phyloP scores from a whole-genome alignment of 2,329 filamentous ascomycete genomes.

The Anthostomella pinea region DNA sequence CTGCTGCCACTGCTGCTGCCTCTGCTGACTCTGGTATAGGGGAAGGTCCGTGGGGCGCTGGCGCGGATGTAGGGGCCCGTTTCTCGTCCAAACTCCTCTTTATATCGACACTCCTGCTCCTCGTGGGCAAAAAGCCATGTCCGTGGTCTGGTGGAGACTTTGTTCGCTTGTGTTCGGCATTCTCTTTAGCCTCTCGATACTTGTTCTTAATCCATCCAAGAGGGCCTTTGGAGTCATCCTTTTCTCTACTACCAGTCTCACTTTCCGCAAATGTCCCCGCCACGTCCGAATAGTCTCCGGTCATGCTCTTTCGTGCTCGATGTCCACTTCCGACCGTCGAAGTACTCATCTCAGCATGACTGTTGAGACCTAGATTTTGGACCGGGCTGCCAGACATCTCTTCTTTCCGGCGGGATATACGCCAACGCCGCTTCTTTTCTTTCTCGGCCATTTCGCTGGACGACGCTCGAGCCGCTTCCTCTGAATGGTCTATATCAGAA shows the following conservation, averaged over 20 bases:
- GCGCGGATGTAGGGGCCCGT: constrained; percentile 6
- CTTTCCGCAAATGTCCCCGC: constrained; percentile 38
- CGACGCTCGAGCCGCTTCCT: constrained; percentile 44
- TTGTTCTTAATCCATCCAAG: constrained; percentile 60
- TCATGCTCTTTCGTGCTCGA: constrained; percentile 47
- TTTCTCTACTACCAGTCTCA: constrained; percentile 39
- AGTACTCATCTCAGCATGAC: constrained; percentile 62
- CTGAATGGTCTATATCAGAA: constrained; percentile 73
- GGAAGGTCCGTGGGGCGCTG: constrained; percentile 6
- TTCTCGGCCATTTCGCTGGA: constrained; percentile 51
- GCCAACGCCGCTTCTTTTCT: constrained; percentile 69
- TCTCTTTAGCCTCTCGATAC: constrained; percentile 59
- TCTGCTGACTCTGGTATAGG: constrained; percentile 8
- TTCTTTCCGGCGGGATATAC: constrained; percentile 67
- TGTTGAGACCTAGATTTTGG: constrained; percentile 56
- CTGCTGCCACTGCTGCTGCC: too few relatives aligned
- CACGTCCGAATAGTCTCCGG: constrained; percentile 50
- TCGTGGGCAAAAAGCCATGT: constrained; percentile 33
- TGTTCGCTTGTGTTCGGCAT: constrained; percentile 50
- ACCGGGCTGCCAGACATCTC: constrained; percentile 48
- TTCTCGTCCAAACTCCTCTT: constrained; percentile 41
- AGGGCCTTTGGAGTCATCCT: constrained; percentile 49
- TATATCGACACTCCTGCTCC: constrained; percentile 49
- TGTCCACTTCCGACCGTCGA: constrained; percentile 65
- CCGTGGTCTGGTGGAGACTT: constrained; percentile 51